Conservation (phyloP, 352 stramenopile genomes). For the Globisporangium nunn region DNA sequence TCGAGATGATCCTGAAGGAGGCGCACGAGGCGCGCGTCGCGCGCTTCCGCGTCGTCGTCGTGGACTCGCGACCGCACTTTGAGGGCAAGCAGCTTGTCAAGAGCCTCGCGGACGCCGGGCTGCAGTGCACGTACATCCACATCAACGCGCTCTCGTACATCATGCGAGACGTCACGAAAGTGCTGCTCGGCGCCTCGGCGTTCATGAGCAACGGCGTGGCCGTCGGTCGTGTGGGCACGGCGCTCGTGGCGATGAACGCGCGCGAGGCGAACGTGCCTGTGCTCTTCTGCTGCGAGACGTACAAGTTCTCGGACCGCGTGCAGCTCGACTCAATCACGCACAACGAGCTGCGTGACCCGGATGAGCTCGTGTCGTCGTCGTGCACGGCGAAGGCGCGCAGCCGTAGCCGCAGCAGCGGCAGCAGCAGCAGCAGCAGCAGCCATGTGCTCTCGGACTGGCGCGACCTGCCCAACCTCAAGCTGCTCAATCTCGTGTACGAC, state of each 20-base stretch:
- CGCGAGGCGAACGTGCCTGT: constrained; percentile 91
- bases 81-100: constrained; percentile 81
- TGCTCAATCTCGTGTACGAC: constrained; percentile 92
- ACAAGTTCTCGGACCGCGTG: constrained; percentile 96
- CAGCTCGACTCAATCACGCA: constrained; percentile 97
- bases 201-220: constrained; percentile 96
- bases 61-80: constrained; percentile 88
- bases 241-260: constrained; percentile 90
- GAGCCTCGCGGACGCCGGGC: constrained; percentile 51
- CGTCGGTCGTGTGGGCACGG: constrained; percentile 87
- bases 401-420: constrained; percentile 8
- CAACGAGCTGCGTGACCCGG: constrained; percentile 96
- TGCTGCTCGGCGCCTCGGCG: constrained; percentile 91
- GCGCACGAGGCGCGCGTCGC: constrained; percentile 25
- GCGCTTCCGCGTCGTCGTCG: constrained; percentile 90
- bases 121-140: constrained; percentile 91
- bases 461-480: constrained; percentile 60
- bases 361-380: constrained; percentile 71
- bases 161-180: constrained; percentile 95
- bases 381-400: constrained; percentile 44
- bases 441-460: constrained; percentile 84
- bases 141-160: constrained; percentile 95
- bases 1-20: constrained; percentile 80
- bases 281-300: constrained; percentile 97
- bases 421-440: constrained; percentile 4